These are phyloP conservation scores for Buddleja alternifolia DNA, from an alignment of 257 asterid genomes.

Conservation along the genomic window DNA sequence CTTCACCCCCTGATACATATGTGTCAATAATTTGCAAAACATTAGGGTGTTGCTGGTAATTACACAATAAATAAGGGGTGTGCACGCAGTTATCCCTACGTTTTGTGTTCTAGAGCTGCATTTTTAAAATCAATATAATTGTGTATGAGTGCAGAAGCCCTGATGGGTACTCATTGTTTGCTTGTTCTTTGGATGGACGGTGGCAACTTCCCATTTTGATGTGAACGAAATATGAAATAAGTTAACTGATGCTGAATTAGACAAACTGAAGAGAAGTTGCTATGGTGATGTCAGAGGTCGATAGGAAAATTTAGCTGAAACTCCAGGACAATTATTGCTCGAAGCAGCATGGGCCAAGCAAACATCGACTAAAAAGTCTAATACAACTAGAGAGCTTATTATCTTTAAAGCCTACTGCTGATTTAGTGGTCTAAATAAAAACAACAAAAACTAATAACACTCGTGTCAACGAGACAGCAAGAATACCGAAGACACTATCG, in stretches of 20 bases:
- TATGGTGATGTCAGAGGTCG: conserved; percentile 89
- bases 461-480: conserved; percentile 50
- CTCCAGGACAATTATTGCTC: conserved; percentile 86
- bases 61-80: no score
- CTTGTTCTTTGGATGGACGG: conserved; percentile 97
- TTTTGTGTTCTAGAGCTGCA: conserved; percentile 20
- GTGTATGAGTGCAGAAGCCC: conserved; percentile 78
- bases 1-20: no score
- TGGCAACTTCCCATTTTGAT: conserved; percentile 83
- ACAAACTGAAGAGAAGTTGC: conserved; percentile 78
- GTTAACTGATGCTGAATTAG: conserved; percentile 77
- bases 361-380: conserved; percentile 47
- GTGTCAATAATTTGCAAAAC: no score
- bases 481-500: conserved; percentile 46
- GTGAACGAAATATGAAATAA: conserved; percentile 73
- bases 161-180: conserved; percentile 94
- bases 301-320: conserved; percentile 85
- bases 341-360: conserved; percentile 86
- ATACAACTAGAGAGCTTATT: conserved; percentile 44
- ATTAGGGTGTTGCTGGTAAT: no score
- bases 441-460: conserved; percentile 45
- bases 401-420: conserved; percentile 53
- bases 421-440: conserved; percentile 38
- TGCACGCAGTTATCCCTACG: no score
- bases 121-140: conserved; percentile 25